Evolutionary conservation across 352 stramenopile genomes (phyloP), one percentile per base, ranked within the genome.

Genomic region (Phytophthora pseudosyringae): DNA sequence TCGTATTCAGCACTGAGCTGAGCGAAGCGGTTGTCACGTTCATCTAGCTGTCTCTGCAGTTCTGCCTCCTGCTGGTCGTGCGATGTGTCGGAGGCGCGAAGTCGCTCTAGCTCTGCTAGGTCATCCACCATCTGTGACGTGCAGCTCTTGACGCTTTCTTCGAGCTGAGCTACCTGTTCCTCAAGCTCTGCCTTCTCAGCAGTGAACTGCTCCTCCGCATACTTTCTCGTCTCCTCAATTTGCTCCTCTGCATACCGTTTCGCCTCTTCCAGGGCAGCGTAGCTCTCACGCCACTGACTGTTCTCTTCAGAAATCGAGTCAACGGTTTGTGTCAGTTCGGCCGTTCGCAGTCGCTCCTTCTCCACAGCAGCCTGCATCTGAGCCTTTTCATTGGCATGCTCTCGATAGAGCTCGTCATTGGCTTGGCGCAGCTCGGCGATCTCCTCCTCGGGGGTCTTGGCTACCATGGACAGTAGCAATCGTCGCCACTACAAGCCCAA

Each of bases 351-450:
- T 43, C 77, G 81, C 54, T 93, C 81, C 29, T 89, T 83, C 66
- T 91, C 83, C 31, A 90, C 83, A 2, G 76, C 72, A 29, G 86
- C 69, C 53, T 94, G 85, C 80, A 92, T 92, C 55, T 89, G 80
- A 26, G 80, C 80, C 63, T 94, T 92, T 21, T 91, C 85, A 48
- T 89, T 86, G 4, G 81, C 81, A 51, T 87, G 83, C 41, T 90
- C 79, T 41, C 74, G 72, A 33, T 90, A 88, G 0, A 91, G 66
- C 35, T 69, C 59, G 36, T 92, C 86, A 62, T 89, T 86, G 12
- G 72, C 76, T 45, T 81, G 57, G 13, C 79, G 76, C 12, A 90
- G 71, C 46, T 78, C 69, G 7, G 71, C 69, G 12, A 88, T 64
- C 51, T 92, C 80, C 18, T 89, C 69, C 43, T 88, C 71, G n/a